These are phyloP conservation scores for Xylariaceae sp. DNA, from an alignment of 2,329 filamentous ascomycete species.

Conservation along the genomic window DNA sequence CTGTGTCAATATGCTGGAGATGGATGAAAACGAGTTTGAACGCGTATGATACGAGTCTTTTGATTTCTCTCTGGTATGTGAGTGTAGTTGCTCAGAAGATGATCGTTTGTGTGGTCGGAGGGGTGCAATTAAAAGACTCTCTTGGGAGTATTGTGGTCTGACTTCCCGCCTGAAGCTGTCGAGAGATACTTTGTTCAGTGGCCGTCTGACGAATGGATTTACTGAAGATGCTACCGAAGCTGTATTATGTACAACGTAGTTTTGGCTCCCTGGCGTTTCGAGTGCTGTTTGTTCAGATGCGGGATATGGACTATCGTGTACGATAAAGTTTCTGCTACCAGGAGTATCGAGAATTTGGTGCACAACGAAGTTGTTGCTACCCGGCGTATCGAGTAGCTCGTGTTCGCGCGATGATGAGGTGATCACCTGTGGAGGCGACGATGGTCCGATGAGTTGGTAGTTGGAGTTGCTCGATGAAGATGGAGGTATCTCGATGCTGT, in stretches of 20 bases:
- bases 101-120: slow-evolving; percentile 47
- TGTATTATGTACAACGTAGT: slow-evolving; percentile 53
- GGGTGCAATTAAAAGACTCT: slow-evolving; percentile 58
- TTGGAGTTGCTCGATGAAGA: slow-evolving; percentile 49
- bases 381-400: slow-evolving; percentile 28
- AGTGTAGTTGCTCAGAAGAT: slow-evolving; percentile 46
- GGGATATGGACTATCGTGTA: slow-evolving; percentile 13
- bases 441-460: slow-evolving; percentile 48
- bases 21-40: slow-evolving; percentile 50
- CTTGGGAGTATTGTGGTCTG: slow-evolving; percentile 54
- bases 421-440: slow-evolving; percentile 46
- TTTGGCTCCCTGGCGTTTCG: slow-evolving; percentile 38
- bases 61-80: slow-evolving; percentile 47
- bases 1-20: slow-evolving; percentile 53
- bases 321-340: slow-evolving; percentile 16
- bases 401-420: slow-evolving; percentile 30
- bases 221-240: slow-evolving; percentile 40
- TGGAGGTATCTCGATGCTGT: slow-evolving; percentile 40
- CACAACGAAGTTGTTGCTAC: neutral
- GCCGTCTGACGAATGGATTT: slow-evolving; percentile 27
- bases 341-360: slow-evolving; percentile 25
- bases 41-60: slow-evolving; percentile 52
- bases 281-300: slow-evolving; percentile 27
- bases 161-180: slow-evolving; percentile 33
- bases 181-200: slow-evolving; percentile 32